A percentile compares a stretch with the other conserved stretches of the same genome.
These are phyloP conservation scores for Leccinum disarticulatum DNA, from an alignment of 768 basidiomycete species.

Conservation along the genomic window DNA sequence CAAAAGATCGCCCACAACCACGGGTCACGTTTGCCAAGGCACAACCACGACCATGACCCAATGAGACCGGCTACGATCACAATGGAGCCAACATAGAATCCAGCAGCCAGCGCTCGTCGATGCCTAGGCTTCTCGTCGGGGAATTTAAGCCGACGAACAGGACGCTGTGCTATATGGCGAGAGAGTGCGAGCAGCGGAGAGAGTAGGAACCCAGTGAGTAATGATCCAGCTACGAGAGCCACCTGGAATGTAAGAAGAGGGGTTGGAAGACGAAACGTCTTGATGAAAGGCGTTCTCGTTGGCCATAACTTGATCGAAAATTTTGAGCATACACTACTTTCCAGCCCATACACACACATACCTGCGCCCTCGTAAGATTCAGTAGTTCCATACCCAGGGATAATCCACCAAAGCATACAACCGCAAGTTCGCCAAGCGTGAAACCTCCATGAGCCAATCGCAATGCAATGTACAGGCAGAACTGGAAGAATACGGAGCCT, in stretches of 20 bases:
- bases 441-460: slow-evolving; percentile 93
- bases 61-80: slow-evolving; percentile 80
- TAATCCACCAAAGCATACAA: slow-evolving; percentile 88
- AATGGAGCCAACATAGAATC: slow-evolving; percentile 76
- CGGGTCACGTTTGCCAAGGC: slow-evolving; percentile 76
- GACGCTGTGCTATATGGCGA: slow-evolving; percentile 85
- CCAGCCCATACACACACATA: slow-evolving; percentile 37
- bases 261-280: slow-evolving; percentile 90
- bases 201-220: slow-evolving; percentile 92
- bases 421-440: slow-evolving; percentile 89
- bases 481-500: slow-evolving; percentile 83
- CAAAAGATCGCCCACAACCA: slow-evolving; percentile 85
- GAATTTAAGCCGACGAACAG: slow-evolving; percentile 74
- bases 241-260: slow-evolving; percentile 91
- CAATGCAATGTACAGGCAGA: slow-evolving; percentile 84
- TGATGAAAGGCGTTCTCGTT: slow-evolving; percentile 76
- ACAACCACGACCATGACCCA: slow-evolving; percentile 92
- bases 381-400: slow-evolving; percentile 83
- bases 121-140: slow-evolving; percentile 83
- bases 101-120: slow-evolving; percentile 78
- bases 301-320: slow-evolving; percentile 65
- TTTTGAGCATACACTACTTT: slow-evolving; percentile 1
- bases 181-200: slow-evolving; percentile 91
- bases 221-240: slow-evolving; percentile 87
- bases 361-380: slow-evolving; percentile 79